phyloP scores from a whole-genome alignment of 2,329 filamentous ascomycete species.

The Fusarium sp. region DNA sequence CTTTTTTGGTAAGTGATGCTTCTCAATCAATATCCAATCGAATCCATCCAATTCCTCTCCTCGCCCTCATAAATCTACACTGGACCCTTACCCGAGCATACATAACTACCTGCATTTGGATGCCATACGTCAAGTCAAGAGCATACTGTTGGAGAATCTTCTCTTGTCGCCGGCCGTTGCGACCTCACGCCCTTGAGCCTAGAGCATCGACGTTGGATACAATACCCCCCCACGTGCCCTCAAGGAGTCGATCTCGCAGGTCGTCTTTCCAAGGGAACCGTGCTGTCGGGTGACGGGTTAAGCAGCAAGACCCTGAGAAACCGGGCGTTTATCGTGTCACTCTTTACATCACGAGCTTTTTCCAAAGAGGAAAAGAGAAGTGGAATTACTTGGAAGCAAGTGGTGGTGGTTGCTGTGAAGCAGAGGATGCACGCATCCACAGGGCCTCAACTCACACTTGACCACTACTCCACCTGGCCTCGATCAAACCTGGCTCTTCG shows the following conservation, averaged over 20 bases:
- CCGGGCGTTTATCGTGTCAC: constrained; percentile 39
- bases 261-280: constrained; percentile 17
- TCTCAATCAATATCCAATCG: constrained; percentile 25
- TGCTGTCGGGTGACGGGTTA: constrained; percentile 40
- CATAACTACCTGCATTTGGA: constrained; percentile 7
- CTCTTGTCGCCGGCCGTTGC: constrained; percentile 12
- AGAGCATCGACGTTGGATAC: constrained; percentile 22
- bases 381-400: constrained; percentile 15
- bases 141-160: constrained; percentile 2
- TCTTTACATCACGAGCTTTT: constrained; percentile 37
- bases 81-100: constrained; percentile 19
- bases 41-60: constrained; percentile 18
- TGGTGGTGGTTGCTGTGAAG: constrained; percentile 20
- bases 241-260: constrained; percentile 38
- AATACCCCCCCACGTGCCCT: constrained; percentile 44
- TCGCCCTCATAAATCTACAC: constrained; percentile 29
- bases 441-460: constrained; percentile 33
- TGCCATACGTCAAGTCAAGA: constrained; percentile 18
- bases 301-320: constrained; percentile 33
- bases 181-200: constrained; percentile 23
- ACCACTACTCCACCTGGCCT: constrained; percentile 25
- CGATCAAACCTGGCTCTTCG: constrained; percentile 11
- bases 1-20: constrained; percentile 37
- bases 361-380: constrained; percentile 20
- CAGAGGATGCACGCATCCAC: constrained; percentile 9